Evolutionary conservation across 1,284 basidiomycete genomes (phyloP), one percentile per base, ranked within the genome.

Genomic region (Xerocomus amazonicus): DNA sequence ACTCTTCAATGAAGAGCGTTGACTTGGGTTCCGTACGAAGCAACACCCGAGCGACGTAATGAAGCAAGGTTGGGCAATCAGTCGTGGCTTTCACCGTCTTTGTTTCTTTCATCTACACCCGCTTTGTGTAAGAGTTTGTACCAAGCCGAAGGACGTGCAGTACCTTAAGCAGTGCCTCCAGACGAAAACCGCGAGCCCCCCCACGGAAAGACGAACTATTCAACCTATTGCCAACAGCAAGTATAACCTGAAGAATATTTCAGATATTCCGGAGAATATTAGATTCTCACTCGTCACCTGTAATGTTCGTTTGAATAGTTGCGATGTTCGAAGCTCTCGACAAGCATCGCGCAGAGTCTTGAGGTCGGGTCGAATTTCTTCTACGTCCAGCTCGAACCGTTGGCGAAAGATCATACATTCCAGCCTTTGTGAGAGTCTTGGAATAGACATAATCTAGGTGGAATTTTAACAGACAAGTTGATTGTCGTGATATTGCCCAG

Each of bases 161-260:
- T 46, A 90, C 90, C 83, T 95, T 94, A 13, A 86, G 65, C 29
- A 97, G 68, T 2, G 88, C 84, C 46, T 88, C 84, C 14, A 97
- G 70, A 60, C 85, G 84, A 69, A 97, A 96, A 0, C 92, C 94
- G 10, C 71, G 73, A 8, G 92, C 93, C 45, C 81, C 79, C 10
- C 93, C 93, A 39, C 92, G 80, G 70, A 92, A 94, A 0, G 83
- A 88, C 1, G 87, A 83, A 1, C 77, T 79, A 63, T 97, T 97
- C 52, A 96, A 66, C 2, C 79, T 79, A 63, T 96, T 97, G 0
- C 93, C 93, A 7, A 96, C 73, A 6, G 75, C 71, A 14, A 96
- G 72, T 3, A 94, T 79, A 52, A 79, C 78, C 85, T 86, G 53
- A 29, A 23, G 55, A 12, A 29, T n/a, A 27, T 33, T 34, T 59